Conservation (phyloP, 1,139 yeast species). For the Yamadazyma songkhlaensis region DNA sequence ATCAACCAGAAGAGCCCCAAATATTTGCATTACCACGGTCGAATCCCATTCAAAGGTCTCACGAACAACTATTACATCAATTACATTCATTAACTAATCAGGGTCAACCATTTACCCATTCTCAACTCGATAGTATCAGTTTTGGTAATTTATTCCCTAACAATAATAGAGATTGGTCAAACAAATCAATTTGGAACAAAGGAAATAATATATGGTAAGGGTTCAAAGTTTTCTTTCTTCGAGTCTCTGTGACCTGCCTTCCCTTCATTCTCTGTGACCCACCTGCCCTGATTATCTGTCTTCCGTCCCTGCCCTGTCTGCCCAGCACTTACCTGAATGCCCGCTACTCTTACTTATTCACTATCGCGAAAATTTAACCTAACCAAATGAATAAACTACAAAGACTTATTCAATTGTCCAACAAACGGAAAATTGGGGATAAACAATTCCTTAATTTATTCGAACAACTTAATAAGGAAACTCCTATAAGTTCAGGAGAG, state of each 20-base stretch:
- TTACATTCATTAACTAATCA: no score
- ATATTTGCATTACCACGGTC: neutral
- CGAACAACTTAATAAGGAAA: constrained; percentile 15
- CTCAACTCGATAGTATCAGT: no score
- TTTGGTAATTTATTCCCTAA: no score
- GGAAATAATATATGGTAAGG: constrained; percentile 14
- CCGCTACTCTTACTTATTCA: no score
- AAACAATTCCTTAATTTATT: constrained; percentile 19
- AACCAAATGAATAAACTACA: constrained; percentile 6
- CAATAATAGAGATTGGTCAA: constrained; percentile 7
- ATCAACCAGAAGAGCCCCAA: no score
- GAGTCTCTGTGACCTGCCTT: no score
- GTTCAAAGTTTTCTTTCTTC: no score
- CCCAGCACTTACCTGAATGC: no score
- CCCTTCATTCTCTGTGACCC: no score
- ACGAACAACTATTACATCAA: constrained; percentile 5
- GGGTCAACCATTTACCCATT: no score
- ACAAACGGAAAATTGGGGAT: constrained; percentile 14
- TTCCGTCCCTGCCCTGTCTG: no score
- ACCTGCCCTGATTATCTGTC: no score
- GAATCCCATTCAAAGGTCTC: neutral
- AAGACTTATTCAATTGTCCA: constrained; percentile 16
- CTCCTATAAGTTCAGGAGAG: constrained; percentile 14
- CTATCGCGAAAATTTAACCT: neutral
- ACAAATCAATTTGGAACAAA: constrained; percentile 14